These are phyloP conservation scores for Pestalotiopsis sp. DNA, from an alignment of 2,329 filamentous ascomycete species.

Conservation along the genomic window DNA sequence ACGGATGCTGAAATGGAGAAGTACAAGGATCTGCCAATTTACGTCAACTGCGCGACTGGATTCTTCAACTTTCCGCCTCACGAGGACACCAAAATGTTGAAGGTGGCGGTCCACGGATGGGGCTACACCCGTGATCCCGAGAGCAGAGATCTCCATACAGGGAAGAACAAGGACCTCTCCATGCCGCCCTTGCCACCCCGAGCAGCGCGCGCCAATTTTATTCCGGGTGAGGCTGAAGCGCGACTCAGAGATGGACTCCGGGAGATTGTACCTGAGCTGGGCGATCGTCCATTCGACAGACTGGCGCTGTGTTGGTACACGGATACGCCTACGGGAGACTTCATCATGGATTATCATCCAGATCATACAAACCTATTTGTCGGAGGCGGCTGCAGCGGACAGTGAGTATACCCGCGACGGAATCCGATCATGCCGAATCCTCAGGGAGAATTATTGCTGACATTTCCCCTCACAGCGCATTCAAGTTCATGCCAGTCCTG, in stretches of 20 bases:
- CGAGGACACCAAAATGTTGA: constrained; percentile 25
- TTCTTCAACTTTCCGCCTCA: constrained; percentile 35
- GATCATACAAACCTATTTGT: constrained; percentile 20
- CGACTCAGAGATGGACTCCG: constrained; percentile 21
- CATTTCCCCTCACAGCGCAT: background rate
- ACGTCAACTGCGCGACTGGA: constrained; percentile 28
- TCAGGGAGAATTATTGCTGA: background rate
- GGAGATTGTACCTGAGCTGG: constrained; percentile 24
- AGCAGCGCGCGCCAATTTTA: constrained; percentile 1
- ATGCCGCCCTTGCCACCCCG: background rate
- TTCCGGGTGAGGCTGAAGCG: constrained; percentile 20
- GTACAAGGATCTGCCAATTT: constrained; percentile 26
- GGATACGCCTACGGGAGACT: constrained; percentile 36
- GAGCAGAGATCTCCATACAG: background rate
- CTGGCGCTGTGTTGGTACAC: constrained; percentile 38
- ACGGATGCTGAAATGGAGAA: constrained; percentile 28
- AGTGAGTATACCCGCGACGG: background rate
- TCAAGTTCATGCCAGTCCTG: background rate
- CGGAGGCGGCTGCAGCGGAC: background rate
- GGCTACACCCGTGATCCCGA: constrained; percentile 19
- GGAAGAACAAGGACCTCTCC: background rate
- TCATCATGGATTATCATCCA: constrained; percentile 35
- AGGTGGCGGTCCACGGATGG: constrained; percentile 31
- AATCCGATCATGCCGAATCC: background rate
- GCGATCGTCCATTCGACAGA: constrained; percentile 27